Evolutionary conservation across 352 stramenopile genomes (phyloP), one percentile per base, ranked within the genome.

Genomic region (Hyaloperonospora arabidopsidis): DNA sequence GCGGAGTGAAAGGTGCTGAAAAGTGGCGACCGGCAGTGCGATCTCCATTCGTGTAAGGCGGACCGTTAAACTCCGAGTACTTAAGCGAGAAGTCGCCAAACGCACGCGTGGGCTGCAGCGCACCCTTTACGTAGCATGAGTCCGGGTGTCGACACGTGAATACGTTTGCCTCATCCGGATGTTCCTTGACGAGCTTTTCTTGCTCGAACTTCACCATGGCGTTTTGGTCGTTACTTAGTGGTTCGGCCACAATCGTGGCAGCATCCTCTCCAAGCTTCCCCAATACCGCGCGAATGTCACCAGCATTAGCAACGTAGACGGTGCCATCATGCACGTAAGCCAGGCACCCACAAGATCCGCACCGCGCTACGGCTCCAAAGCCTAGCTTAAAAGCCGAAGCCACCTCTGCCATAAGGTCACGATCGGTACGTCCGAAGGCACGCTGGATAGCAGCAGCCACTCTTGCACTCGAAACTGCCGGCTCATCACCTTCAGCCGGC

Each of bases 11-110:
- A 1, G 89, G 89, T 32, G 78, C 72, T 1, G 76, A 65, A 50
- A 97, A 89, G 61, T 96, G 89, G 32, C 89, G 77, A 5, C 91
- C 91, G 18, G 79, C 79, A 19, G 76, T 87, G 51, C 86, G 79
- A 61, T 96, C 84, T 13, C 82, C 79, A 36, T 87, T 83, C 32
- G 77, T 74, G 68, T 90, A 89, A 15, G 76, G 63, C 0, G 77
- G 77, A 1, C 82, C 86, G 43, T 97, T 97, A 59, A 97, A 97
- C 65, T 97, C 90, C 0, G 87, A 74, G 54, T 96, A 91, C 72
- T 97, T 97, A 43, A 97, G 74, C 25, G 94, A 92, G 49, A 96
- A 95, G 63, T 97, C 91, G 1, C 91, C 91, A 8, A 97, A 79
- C 7, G 85, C 79, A 17, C 91, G 83, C 21, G 91, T 97, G 1